These are phyloP conservation scores for Dichotomopilus funicola DNA, from an alignment of 2,329 filamentous ascomycete genomes.

Conservation along the genomic window DNA sequence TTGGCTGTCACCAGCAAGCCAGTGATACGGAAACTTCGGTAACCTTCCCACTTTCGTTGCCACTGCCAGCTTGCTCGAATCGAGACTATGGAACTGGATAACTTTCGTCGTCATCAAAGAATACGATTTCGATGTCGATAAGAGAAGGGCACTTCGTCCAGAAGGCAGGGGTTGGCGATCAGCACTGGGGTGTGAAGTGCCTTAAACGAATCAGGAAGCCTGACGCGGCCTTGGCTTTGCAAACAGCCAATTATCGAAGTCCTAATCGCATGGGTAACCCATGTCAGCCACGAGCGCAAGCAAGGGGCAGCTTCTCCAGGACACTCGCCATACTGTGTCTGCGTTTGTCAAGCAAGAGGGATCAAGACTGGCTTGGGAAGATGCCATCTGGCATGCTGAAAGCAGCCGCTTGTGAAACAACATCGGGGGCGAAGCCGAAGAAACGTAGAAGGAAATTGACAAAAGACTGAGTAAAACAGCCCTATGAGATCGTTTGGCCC, in stretches of 20 bases:
- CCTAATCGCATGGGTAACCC: neutral
- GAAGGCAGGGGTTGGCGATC: constrained; percentile 19
- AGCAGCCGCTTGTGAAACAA: too few species aligned
- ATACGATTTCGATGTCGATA: constrained; percentile 5
- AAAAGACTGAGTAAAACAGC: too few species aligned
- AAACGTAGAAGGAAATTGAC: too few species aligned
- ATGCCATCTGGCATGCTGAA: too few species aligned
- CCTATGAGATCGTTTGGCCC: too few species aligned
- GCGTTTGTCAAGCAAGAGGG: neutral
- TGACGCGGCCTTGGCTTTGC: neutral
- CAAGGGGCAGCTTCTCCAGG: neutral
- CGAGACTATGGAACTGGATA: neutral
- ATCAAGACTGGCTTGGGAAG: neutral
- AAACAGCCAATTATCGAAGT: constrained; percentile 17
- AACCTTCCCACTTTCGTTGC: too few species aligned
- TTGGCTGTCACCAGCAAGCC: too few species aligned
- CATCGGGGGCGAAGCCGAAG: too few species aligned
- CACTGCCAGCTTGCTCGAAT: neutral
- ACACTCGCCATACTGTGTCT: neutral
- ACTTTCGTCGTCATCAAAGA: constrained; percentile 11
- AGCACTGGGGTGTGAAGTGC: constrained; percentile 13
- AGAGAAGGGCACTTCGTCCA: constrained; percentile 11
- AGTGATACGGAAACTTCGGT: too few species aligned
- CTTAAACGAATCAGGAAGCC: constrained; percentile 15
- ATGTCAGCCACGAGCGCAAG: neutral